Conservation (phyloP, 208 protist genomes). For the Porcisia hertigi region DNA sequence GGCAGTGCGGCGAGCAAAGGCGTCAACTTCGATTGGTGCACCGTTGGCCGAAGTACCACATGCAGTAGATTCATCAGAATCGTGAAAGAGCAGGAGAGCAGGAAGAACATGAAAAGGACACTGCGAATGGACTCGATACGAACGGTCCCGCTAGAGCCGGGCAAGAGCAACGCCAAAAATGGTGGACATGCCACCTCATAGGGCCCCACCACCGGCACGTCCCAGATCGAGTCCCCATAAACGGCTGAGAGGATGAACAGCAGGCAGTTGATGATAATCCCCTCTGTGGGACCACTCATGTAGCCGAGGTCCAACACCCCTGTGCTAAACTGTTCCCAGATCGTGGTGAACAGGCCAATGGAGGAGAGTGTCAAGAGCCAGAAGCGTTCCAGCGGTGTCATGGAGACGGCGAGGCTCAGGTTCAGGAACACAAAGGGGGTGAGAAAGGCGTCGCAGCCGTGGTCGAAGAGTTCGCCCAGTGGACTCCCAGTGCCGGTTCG, state of each 20-base stretch:
- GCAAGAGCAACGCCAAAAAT: slow-evolving; percentile 13
- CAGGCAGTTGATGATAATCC: slow-evolving; percentile 67
- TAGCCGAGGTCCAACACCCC: slow-evolving; percentile 91
- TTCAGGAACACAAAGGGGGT: slow-evolving; percentile 81
- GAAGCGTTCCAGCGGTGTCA: slow-evolving; percentile 49
- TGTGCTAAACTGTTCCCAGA: slow-evolving; percentile 92
- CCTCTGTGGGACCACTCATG: slow-evolving; percentile 89
- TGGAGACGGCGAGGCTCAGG: slow-evolving; percentile 44
- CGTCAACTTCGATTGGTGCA: slow-evolving; percentile 33
- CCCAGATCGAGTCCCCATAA: slow-evolving; percentile 56
- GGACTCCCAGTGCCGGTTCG: slow-evolving; percentile 89
- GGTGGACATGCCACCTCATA: slow-evolving; percentile 35
- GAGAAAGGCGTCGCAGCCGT: slow-evolving; percentile 93
- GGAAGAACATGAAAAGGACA: slow-evolving; percentile 49
- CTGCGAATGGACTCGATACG: slow-evolving; percentile 49
- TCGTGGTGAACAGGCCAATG: slow-evolving; percentile 64
- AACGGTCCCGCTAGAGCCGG: slow-evolving; percentile 23
- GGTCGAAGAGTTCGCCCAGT: slow-evolving; percentile 96
- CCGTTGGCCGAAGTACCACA: slow-evolving; percentile 31
- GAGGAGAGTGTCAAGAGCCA: slow-evolving; percentile 53
- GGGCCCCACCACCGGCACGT: slow-evolving; percentile 34
- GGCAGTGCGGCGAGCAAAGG: slow-evolving; percentile 50
- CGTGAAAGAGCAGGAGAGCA: slow-evolving; percentile 42
- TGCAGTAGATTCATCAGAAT: slow-evolving; percentile 63
- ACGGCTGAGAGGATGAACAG: slow-evolving; percentile 61